Conservation (phyloP, 192 early-diverging fungal genomes). For the Entrophospora sp. region DNA sequence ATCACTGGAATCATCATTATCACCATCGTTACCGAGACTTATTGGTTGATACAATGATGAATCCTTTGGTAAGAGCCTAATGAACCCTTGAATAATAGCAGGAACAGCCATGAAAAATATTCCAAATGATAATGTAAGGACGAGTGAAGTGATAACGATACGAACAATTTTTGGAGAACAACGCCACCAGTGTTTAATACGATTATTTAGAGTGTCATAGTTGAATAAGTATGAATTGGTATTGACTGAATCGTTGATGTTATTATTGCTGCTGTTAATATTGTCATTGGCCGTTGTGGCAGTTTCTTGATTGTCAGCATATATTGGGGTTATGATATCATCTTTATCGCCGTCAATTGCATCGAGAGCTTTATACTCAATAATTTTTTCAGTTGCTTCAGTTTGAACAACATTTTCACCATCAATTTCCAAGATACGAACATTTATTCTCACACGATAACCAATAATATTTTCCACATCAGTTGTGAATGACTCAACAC, state of each 20-base stretch:
- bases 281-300: too few relatives aligned
- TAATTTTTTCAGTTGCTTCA: constrained; percentile 42
- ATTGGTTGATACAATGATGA: background rate
- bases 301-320: too few relatives aligned
- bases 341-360: constrained; percentile 17
- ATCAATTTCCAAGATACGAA: constrained; percentile 46
- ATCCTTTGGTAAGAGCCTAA: background rate
- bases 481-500: constrained; percentile 30
- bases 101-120: constrained; percentile 1
- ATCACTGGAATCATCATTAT: background rate
- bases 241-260: background rate
- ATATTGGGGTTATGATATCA: too few relatives aligned
- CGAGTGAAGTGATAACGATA: background rate
- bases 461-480: constrained; percentile 31
- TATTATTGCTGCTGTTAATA: background rate
- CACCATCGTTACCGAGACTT: background rate
- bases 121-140: constrained; percentile 5
- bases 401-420: constrained; percentile 43
- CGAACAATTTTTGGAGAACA: background rate
- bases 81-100: background rate
- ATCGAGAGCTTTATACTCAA: constrained; percentile 44
- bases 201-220: too few relatives aligned
- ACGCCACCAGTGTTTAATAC: constrained; percentile 9
- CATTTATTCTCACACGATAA: constrained; percentile 40
- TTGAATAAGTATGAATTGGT: too few relatives aligned